Percentiles rank a stretch among this genome's conserved stretches.
phyloP scores from a whole-genome alignment of 768 basidiomycete species.

The Tricholoma saponaceum region DNA sequence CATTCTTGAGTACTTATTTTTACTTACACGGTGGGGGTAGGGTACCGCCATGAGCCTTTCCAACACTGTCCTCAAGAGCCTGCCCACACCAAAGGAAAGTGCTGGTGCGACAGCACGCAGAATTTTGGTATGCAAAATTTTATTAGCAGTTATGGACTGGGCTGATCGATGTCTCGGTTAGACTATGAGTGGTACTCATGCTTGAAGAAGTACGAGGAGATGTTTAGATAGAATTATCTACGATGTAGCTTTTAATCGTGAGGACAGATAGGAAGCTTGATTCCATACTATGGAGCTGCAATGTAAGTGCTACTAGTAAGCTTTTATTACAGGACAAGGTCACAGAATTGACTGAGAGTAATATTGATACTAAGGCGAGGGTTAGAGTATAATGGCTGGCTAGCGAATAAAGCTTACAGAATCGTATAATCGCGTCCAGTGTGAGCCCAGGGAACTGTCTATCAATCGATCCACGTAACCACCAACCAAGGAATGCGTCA shows the following conservation, averaged over 20 bases:
- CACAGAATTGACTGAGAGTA: slow-evolving; percentile 85
- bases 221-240: slow-evolving; percentile 36
- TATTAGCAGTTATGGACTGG: neutral
- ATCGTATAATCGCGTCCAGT: slow-evolving; percentile 96
- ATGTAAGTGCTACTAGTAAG: neutral
- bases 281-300: neutral
- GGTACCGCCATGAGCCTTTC: slow-evolving; percentile 91
- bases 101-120: slow-evolving; percentile 75
- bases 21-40: neutral
- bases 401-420: slow-evolving; percentile 52
- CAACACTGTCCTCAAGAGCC: slow-evolving; percentile 85
- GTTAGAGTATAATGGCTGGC: neutral
- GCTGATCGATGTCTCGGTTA: slow-evolving; percentile 19
- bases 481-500: slow-evolving; percentile 80
- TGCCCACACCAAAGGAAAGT: slow-evolving; percentile 74
- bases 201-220: slow-evolving; percentile 65
- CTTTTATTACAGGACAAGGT: slow-evolving; percentile 11
- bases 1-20: neutral
- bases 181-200: slow-evolving; percentile 90
- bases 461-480: slow-evolving; percentile 90
- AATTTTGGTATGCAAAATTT: slow-evolving; percentile 58
- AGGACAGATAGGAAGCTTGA: neutral
- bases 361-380: slow-evolving; percentile 72
- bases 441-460: slow-evolving; percentile 84
- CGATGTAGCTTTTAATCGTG: slow-evolving; percentile 5